Conservation (phyloP, 148 eudicot genomes). For the Rhododendron molle region DNA sequence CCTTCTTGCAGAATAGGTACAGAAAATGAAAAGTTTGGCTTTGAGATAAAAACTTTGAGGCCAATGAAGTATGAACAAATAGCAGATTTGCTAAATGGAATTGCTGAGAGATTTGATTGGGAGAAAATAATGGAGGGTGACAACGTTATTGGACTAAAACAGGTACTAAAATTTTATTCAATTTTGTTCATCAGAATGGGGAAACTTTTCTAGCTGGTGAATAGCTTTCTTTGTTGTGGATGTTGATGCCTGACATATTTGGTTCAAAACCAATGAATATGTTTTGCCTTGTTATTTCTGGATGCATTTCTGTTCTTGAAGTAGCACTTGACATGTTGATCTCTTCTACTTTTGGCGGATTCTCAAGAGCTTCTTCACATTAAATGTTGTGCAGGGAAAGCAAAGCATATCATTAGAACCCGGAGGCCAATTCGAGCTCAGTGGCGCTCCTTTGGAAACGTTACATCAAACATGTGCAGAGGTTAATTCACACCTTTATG, state of each 20-base stretch:
- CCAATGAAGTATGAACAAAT: conserved; percentile 92
- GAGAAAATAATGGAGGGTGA: conserved; percentile 96
- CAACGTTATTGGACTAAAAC: conserved; percentile 86
- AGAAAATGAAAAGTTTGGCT: conserved; percentile 98
- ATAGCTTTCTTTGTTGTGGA: not conserved
- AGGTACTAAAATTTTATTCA: conserved; percentile 45
- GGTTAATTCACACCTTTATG: conserved; percentile 96
- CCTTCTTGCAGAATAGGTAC: conserved; percentile 80
- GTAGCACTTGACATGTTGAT: not conserved
- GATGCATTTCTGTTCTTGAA: not conserved
- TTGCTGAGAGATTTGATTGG: conserved; percentile 97
- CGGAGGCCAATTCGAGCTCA: conserved; percentile 99
- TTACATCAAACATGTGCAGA: conserved; percentile 98
- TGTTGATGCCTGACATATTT: not conserved
- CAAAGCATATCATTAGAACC: conserved; percentile 97
- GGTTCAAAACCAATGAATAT: not conserved
- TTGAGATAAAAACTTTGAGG: conserved; percentile 66
- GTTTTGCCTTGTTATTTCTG: not conserved
- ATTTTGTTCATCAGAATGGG: not conserved
- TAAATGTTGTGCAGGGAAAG: conserved; percentile 46
- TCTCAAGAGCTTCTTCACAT: not conserved
- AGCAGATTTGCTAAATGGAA: conserved; percentile 78
- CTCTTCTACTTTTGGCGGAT: not conserved
- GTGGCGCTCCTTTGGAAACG: conserved; percentile 98
- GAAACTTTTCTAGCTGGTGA: not conserved